Conservation (phyloP, 306 rosid species). For the Prunus fruticosa region DNA sequence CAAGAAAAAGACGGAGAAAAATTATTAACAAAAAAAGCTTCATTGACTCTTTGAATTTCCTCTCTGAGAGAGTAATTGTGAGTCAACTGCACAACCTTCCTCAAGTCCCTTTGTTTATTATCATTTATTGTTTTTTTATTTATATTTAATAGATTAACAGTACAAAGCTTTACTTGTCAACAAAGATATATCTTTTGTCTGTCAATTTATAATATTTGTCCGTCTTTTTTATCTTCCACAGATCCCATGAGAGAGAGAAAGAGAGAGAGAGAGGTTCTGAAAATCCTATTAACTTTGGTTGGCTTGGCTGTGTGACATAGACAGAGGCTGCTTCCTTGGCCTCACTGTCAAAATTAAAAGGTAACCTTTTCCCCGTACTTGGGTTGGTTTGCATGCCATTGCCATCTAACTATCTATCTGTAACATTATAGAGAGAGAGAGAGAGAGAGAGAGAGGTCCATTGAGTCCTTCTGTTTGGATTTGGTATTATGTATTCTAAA, state of each 20-base stretch:
- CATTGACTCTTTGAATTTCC: constrained; percentile 3
- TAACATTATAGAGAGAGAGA: neutral
- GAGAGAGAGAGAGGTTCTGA: constrained; percentile 39
- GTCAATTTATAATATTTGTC: neutral
- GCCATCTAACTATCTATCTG: constrained; percentile 24
- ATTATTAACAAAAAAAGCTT: neutral
- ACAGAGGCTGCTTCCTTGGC: constrained; percentile 24
- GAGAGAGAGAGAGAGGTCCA: constrained; percentile 33
- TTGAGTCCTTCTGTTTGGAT: constrained; percentile 39
- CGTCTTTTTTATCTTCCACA: constrained; percentile 54
- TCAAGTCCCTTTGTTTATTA: constrained; percentile 1
- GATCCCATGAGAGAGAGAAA: constrained; percentile 41
- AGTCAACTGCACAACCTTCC: constrained; percentile 11
- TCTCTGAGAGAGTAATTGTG: neutral
- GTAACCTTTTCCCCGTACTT: constrained; percentile 36
- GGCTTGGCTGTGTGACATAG: constrained; percentile 29
- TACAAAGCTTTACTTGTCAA: neutral
- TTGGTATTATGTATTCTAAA: constrained; percentile 40
- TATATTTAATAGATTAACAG: neutral
- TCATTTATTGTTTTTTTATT: constrained; percentile 1
- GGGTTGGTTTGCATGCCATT: constrained; percentile 53
- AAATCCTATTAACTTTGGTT: constrained; percentile 23
- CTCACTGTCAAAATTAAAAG: constrained; percentile 44
- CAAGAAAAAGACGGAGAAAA: neutral
- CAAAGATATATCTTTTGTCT: neutral